Conservation (phyloP, 1,139 yeast species). For the Ogataea hybrid region DNA sequence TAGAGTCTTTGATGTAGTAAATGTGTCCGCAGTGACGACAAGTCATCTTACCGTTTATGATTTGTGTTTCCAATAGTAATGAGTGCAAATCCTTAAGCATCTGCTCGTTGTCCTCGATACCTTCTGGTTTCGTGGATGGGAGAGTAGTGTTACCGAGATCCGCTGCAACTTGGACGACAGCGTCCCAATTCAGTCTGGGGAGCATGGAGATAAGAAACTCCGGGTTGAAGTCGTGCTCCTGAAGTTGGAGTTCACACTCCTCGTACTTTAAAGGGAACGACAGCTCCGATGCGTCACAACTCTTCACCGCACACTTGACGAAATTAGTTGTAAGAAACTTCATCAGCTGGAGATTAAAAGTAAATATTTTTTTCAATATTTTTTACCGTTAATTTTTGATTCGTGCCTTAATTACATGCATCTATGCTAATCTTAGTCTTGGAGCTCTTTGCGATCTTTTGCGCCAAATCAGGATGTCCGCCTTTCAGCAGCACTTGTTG, state of each 20-base stretch:
- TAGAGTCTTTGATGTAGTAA: slow-evolving; percentile 86
- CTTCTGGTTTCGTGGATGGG: slow-evolving; percentile 66
- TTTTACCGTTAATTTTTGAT: neutral
- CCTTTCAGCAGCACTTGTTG: slow-evolving; percentile 7
- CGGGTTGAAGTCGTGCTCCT: slow-evolving; percentile 81
- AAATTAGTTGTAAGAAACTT: slow-evolving; percentile 93
- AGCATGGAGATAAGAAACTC: slow-evolving; percentile 76
- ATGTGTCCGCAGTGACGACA: slow-evolving; percentile 86
- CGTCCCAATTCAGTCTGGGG: slow-evolving; percentile 86
- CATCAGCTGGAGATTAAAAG: no score
- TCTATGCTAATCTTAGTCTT: neutral
- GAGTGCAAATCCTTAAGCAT: slow-evolving; percentile 74
- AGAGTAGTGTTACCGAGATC: slow-evolving; percentile 70
- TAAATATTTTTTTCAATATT: slow-evolving; percentile 1
- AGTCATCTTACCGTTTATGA: slow-evolving; percentile 82
- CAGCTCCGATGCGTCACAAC: slow-evolving; percentile 70
- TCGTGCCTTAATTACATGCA: neutral
- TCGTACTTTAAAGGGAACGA: slow-evolving; percentile 79
- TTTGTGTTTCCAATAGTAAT: slow-evolving; percentile 80
- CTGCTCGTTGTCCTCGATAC: slow-evolving; percentile 42
- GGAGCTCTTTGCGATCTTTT: slow-evolving; percentile 3
- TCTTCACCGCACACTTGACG: slow-evolving; percentile 86
- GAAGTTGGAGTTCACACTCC: slow-evolving; percentile 71
- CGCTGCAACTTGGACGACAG: slow-evolving; percentile 69
- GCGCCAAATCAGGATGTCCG: slow-evolving; percentile 9